phyloP scores from a whole-genome alignment of 805 yeast species.

The Priceomyces haplophilus region DNA sequence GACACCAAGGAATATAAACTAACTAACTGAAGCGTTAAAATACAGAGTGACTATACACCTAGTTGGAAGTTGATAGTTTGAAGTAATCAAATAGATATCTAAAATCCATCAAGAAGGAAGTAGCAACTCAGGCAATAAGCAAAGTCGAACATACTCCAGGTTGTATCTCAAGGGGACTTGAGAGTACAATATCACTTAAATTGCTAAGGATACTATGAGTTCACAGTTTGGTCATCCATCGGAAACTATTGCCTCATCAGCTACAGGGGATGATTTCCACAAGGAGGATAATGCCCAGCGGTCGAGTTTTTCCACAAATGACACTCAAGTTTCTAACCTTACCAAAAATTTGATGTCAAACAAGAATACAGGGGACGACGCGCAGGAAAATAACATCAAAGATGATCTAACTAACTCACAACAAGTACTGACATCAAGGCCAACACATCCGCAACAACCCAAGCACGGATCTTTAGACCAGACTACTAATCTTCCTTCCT shows the following conservation, averaged over 20 bases:
- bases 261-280: conserved; percentile 2
- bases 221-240: conserved; percentile 1
- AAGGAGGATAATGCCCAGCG: conserved; percentile 1
- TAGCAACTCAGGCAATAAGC: no score
- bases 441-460: conserved; percentile 2
- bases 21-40: background rate
- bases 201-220: background rate
- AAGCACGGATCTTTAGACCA: background rate
- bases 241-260: background rate
- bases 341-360: conserved; percentile 26
- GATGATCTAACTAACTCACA: background rate
- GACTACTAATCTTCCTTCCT: conserved; percentile 8
- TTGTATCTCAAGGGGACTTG: conserved; percentile 1
- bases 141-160: background rate
- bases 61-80: background rate
- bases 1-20: background rate
- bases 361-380: background rate
- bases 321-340: conserved; percentile 24
- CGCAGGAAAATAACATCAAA: background rate
- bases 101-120: no score
- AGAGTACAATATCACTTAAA: background rate
- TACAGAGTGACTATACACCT: background rate
- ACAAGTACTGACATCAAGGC: background rate
- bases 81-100: background rate
- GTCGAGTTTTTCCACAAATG: conserved; percentile 4